Evolutionary conservation across 1,284 basidiomycete species (phyloP).

Genomic region (Austroboletus rostrupii): DNA sequence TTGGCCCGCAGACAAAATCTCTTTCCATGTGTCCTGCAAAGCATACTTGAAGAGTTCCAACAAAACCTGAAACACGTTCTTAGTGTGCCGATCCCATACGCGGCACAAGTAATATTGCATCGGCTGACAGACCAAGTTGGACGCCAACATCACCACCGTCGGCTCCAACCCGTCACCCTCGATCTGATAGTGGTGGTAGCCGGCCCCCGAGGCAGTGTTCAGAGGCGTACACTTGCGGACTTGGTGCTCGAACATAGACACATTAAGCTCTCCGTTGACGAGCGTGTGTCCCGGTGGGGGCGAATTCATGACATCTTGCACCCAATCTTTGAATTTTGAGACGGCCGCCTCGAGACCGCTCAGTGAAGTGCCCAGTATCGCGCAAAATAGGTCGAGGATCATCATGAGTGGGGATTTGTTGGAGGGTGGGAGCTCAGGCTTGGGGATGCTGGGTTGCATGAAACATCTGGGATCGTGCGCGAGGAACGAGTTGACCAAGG

Average conservation of each 20-base stretch:
- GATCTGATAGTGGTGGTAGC: slow-evolving; percentile 10
- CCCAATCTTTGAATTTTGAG: not conserved
- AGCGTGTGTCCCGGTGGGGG: slow-evolving; percentile 18
- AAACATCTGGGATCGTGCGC: slow-evolving; percentile 16
- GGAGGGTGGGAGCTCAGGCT: slow-evolving; percentile 3
- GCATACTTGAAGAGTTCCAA: slow-evolving; percentile 18
- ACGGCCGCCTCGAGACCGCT: slow-evolving; percentile 8
- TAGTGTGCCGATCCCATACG: slow-evolving; percentile 14
- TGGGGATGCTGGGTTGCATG: slow-evolving; percentile 2
- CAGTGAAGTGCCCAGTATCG: slow-evolving; percentile 6
- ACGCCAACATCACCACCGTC: slow-evolving; percentile 11
- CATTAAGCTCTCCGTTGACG: slow-evolving; percentile 21
- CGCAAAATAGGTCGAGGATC: slow-evolving; percentile 14
- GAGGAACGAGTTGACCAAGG: slow-evolving; percentile 23
- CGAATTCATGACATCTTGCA: slow-evolving; percentile 6
- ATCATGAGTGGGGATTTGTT: slow-evolving; percentile 9
- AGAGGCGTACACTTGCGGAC: slow-evolving; percentile 13
- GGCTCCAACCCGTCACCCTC: slow-evolving; percentile 7
- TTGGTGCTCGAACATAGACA: slow-evolving; percentile 22
- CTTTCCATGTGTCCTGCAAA: slow-evolving; percentile 2
- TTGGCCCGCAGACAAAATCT: not conserved
- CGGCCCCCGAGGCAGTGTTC: not conserved
- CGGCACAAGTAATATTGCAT: slow-evolving; percentile 20
- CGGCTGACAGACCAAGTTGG: slow-evolving; percentile 4
- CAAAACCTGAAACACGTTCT: slow-evolving; percentile 18